These are phyloP conservation scores for Anethum foeniculum DNA, from an alignment of 140 eudicot species.

Conservation along the genomic window DNA sequence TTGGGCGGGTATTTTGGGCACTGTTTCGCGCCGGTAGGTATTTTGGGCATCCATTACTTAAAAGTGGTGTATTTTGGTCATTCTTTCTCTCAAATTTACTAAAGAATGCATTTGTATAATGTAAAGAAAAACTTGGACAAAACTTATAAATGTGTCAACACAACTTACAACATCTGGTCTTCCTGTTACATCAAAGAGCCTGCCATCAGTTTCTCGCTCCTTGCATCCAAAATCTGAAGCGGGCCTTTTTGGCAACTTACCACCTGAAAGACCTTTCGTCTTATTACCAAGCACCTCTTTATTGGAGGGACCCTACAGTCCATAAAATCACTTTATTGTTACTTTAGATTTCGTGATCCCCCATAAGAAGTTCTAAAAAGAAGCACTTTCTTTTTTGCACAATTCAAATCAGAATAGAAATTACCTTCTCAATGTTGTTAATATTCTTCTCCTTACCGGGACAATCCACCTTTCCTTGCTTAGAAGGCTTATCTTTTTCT, in stretches of 20 bases:
- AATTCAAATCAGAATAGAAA: constrained; percentile 10
- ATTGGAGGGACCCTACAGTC: constrained; percentile 19
- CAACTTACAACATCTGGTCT: constrained; percentile 68
- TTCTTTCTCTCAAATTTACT: neutral
- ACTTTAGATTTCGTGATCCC: constrained; percentile 20
- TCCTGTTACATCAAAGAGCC: constrained; percentile 34
- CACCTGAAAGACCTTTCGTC: constrained; percentile 24
- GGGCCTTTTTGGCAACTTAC: constrained; percentile 23
- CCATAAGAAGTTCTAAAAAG: neutral
- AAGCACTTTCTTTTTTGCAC: constrained; percentile 13
- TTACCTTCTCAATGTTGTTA: constrained; percentile 11
- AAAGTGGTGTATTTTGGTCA: no score
- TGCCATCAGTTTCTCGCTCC: constrained; percentile 22
- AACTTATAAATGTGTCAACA: constrained; percentile 1
- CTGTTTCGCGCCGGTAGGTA: no score
- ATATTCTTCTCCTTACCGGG: constrained; percentile 14
- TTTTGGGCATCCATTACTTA: no score
- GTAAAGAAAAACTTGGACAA: neutral
- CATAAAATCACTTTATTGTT: constrained; percentile 14
- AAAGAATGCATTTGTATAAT: neutral
- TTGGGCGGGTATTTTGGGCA: no score
- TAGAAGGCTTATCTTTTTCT: constrained; percentile 21
- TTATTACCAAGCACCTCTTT: constrained; percentile 25
- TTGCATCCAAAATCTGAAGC: constrained; percentile 4
- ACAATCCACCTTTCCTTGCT: constrained; percentile 28